These are phyloP conservation scores for Aureobasidium subglaciale DNA, from an alignment of 2,329 filamentous ascomycete species.

Conservation along the genomic window DNA sequence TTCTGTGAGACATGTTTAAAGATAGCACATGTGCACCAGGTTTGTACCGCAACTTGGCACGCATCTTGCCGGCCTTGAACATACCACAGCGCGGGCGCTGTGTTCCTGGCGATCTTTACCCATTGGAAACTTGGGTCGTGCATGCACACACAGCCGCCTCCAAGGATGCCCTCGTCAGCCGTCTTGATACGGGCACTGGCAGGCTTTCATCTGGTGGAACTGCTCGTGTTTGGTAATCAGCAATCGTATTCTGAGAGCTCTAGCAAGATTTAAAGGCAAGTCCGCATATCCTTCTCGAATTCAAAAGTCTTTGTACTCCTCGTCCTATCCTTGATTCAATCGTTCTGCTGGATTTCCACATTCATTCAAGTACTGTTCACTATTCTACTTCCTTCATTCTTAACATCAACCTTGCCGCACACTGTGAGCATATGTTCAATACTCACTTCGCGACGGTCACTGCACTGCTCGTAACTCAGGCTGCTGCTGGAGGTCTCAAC, in stretches of 20 bases:
- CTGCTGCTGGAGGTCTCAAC: conserved; percentile 16
- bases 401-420: too few species aligned
- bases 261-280: conserved; percentile 3
- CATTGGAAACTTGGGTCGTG: conserved; percentile 4
- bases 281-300: background rate
- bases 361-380: too few species aligned
- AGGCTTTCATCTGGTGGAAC: conserved; percentile 1
- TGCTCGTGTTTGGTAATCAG: conserved; percentile 5
- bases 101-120: conserved; percentile 11
- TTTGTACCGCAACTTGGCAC: background rate
- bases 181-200: conserved; percentile 3
- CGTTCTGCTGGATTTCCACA: background rate
- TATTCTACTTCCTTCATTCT: too few species aligned
- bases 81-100: background rate
- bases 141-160: background rate
- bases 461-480: conserved; percentile 10
- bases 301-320: background rate
- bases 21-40: background rate
- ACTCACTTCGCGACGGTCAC: background rate
- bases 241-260: background rate
- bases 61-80: conserved; percentile 1
- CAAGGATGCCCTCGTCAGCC: background rate
- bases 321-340: background rate
- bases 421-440: background rate
- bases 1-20: background rate